phyloP scores from a whole-genome alignment of 164 flowering plant species.

The Umbilicus rupestris region DNA sequence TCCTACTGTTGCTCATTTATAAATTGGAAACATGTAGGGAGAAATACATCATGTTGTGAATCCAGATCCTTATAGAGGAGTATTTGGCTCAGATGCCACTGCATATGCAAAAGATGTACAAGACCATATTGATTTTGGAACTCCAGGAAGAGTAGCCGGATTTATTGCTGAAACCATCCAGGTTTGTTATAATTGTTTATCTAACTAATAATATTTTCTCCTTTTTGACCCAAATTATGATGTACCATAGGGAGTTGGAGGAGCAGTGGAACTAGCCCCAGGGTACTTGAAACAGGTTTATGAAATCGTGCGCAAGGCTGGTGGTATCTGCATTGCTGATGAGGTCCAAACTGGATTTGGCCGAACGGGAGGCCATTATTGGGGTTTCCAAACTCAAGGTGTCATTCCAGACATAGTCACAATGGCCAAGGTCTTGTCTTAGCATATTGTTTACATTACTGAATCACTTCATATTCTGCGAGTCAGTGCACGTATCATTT shows the following conservation, averaged over 20 bases:
- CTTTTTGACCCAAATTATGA: neutral
- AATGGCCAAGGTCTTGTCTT: slow-evolving; percentile 78
- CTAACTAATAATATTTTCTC: neutral
- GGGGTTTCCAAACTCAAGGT: slow-evolving; percentile 95
- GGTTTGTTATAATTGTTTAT: slow-evolving; percentile 27
- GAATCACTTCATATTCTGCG: neutral
- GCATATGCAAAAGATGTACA: slow-evolving; percentile 79
- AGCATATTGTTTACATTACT: neutral
- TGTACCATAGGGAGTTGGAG: slow-evolving; percentile 78
- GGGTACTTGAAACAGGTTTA: slow-evolving; percentile 85
- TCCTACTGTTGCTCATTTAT: neutral
- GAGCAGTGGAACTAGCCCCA: slow-evolving; percentile 94
- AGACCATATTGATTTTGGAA: slow-evolving; percentile 88
- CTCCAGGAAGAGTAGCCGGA: slow-evolving; percentile 88
- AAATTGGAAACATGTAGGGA: slow-evolving; percentile 33
- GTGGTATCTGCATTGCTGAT: slow-evolving; percentile 97
- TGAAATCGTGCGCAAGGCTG: slow-evolving; percentile 83
- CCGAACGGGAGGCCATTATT: slow-evolving; percentile 91
- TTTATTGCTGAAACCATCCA: slow-evolving; percentile 97
- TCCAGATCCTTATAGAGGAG: slow-evolving; percentile 89
- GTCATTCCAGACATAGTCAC: slow-evolving; percentile 94
- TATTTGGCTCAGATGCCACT: slow-evolving; percentile 67
- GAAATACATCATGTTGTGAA: slow-evolving; percentile 92
- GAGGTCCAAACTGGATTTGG: slow-evolving; percentile 99
- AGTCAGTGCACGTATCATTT: neutral